Conservation (phyloP, 2,329 filamentous ascomycete genomes). For the Trichoderma gracile region DNA sequence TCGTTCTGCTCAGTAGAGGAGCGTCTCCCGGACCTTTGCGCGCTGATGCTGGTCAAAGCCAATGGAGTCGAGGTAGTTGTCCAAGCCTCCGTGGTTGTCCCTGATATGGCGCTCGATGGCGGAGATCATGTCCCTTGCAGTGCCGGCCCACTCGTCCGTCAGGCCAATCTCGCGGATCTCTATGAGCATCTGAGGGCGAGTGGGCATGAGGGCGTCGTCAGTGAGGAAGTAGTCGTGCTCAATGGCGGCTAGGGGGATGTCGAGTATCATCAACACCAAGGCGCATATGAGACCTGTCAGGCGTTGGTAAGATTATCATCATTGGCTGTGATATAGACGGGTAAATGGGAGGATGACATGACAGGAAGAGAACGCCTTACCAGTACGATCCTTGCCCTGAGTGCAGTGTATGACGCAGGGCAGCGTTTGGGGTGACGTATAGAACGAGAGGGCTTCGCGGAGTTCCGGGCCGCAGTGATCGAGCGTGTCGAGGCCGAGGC, state of each 20-base stretch:
- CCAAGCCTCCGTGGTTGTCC: slow-evolving; percentile 64
- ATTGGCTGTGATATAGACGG: too few relatives aligned
- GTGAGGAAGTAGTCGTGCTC: slow-evolving; percentile 72
- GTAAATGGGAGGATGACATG: too few relatives aligned
- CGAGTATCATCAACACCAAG: slow-evolving; percentile 65
- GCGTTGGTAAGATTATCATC: not conserved
- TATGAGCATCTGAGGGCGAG: slow-evolving; percentile 62
- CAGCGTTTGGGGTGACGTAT: slow-evolving; percentile 44
- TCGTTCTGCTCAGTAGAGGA: slow-evolving; percentile 43
- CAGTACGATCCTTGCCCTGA: slow-evolving; percentile 77
- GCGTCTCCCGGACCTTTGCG: slow-evolving; percentile 41
- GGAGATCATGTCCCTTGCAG: slow-evolving; percentile 63
- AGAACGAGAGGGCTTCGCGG: slow-evolving; percentile 40
- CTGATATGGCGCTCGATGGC: slow-evolving; percentile 60
- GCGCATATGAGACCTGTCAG: slow-evolving; percentile 65
- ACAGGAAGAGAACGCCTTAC: slow-evolving; percentile 28
- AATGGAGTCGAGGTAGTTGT: slow-evolving; percentile 63
- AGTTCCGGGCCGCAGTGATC: slow-evolving; percentile 67
- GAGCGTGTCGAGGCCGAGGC: slow-evolving; percentile 69
- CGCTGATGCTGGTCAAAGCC: slow-evolving; percentile 55
- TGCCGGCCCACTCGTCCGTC: slow-evolving; percentile 69
- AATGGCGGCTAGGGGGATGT: slow-evolving; percentile 60
- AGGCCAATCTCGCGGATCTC: slow-evolving; percentile 73
- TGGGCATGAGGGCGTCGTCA: slow-evolving; percentile 57
- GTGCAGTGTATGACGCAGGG: slow-evolving; percentile 80